A percentile compares a stretch with the other conserved stretches of the same genome.
Conservation (phyloP, 306 rosid species). For the Pyrus betulifolia region DNA sequence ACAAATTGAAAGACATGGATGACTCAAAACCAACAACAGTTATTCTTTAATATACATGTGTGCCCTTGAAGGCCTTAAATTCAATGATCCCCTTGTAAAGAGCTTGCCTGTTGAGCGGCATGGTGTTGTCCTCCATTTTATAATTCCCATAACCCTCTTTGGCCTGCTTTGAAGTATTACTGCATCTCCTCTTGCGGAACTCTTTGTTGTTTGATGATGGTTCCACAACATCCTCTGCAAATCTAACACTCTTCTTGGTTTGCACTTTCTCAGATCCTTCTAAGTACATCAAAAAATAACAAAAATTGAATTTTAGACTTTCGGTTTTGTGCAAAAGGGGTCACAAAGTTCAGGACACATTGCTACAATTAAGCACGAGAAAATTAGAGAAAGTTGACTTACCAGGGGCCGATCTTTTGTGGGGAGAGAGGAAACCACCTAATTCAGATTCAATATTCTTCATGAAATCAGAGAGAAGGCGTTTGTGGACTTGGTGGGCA, state of each 20-base stretch:
- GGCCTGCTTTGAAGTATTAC: background rate
- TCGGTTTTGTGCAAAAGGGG: background rate
- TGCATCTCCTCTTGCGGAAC: constrained; percentile 14
- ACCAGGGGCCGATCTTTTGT: constrained; percentile 2
- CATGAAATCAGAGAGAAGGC: constrained; percentile 68
- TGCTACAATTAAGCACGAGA: background rate
- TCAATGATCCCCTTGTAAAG: constrained; percentile 40
- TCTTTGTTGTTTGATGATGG: constrained; percentile 33
- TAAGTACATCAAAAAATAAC: background rate
- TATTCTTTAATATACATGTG: constrained; percentile 4
- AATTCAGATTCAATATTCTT: constrained; percentile 50
- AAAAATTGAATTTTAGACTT: background rate
- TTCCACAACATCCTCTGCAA: constrained; percentile 45
- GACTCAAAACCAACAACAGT: background rate
- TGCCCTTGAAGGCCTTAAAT: constrained; percentile 10
- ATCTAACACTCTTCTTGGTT: constrained; percentile 59
- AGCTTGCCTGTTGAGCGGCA: constrained; percentile 60
- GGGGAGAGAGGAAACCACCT: constrained; percentile 11
- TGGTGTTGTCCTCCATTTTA: constrained; percentile 27
- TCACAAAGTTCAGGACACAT: background rate
- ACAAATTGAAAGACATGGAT: background rate
- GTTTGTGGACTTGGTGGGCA: constrained; percentile 65
- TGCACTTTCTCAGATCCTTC: constrained; percentile 16
- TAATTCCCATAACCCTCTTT: constrained; percentile 1
- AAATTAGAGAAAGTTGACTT: background rate